phyloP scores from a whole-genome alignment of 2,329 filamentous ascomycete genomes.

The Hypocrella siamensis region DNA sequence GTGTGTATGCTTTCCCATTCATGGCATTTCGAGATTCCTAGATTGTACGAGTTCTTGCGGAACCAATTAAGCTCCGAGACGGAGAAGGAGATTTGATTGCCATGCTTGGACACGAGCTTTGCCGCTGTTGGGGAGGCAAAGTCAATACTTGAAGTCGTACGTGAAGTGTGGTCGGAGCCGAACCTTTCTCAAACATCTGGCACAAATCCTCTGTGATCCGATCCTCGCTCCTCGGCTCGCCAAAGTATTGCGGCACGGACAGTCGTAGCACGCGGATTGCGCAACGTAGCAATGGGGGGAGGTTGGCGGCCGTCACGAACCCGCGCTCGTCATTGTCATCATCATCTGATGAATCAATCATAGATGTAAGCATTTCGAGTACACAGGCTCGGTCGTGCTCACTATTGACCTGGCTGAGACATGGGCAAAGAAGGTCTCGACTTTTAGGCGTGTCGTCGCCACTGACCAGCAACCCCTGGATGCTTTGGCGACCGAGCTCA shows the following conservation, averaged over 20 bases:
- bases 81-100: conserved; percentile 38
- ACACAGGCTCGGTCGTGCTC: conserved; percentile 45
- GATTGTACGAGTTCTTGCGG: conserved; percentile 65
- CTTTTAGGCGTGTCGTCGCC: conserved; percentile 27
- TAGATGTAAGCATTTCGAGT: conserved; percentile 17
- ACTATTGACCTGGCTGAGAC: conserved; percentile 60
- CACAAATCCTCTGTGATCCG: conserved; percentile 34
- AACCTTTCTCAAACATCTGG: conserved; percentile 29
- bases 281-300: conserved; percentile 28
- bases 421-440: conserved; percentile 59
- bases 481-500: conserved; percentile 44
- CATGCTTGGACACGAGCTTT: neutral
- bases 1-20: conserved; percentile 36
- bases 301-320: conserved; percentile 9
- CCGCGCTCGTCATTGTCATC: conserved; percentile 4
- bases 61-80: conserved; percentile 67
- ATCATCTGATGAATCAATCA: conserved; percentile 12
- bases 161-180: conserved; percentile 2
- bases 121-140: neutral
- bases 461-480: conserved; percentile 36
- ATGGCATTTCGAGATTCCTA: conserved; percentile 46
- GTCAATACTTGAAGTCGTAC: neutral
- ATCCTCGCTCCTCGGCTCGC: conserved; percentile 4
- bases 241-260: conserved; percentile 19
- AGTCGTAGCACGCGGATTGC: conserved; percentile 33